Base-by-base conservation (phyloP, 768 basidiomycete genomes). In the Jaapia argillacea region DNA sequence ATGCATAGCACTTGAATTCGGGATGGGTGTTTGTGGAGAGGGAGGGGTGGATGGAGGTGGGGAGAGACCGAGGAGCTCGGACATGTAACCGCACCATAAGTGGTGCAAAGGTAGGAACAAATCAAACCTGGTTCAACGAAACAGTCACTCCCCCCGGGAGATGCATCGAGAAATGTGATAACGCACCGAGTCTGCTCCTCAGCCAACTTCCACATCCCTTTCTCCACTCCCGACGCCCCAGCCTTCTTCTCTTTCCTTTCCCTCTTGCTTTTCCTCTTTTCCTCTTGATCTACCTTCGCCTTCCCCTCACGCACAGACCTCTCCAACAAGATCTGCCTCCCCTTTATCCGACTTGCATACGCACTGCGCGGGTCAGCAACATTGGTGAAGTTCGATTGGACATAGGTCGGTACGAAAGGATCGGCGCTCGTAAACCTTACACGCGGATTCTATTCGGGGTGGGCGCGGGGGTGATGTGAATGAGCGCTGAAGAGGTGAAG, bases 81-180 rank as follows among this genome's bases (percentile, higher is more conserved):
- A 80, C 76, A 92, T 88, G 57, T 94, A 93, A 4, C 79, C 84
- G 62, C 87, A 68, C 91, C 91, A 94, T 21, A 93, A 65, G 22
- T 70, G 74, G 56, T 92, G 84, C 20, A 93, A 59, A 0, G 86
- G 84, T 4, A 87, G 42, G 48, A 91, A 86, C 5, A 81, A 59
- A 2, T 69, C 65, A 54, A 81, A 93, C 55, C 88, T 90, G 36
- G 4, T n/a, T n/a, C n/a, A 43, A 16, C 20, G 40, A 23, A 51
- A 36, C 24, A 7, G 5, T 14, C 7, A 12, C n/a, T n/a, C n/a
- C n/a, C n/a, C n/a, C n/a, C n/a, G n/a, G n/a, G n/a, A n/a, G n/a
- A n/a, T n/a, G n/a, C n/a, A n/a, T n/a, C n/a, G n/a, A n/a, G n/a
- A n/a, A n/a, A 33, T n/a, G 21, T 4, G 3, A 12, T 42, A 3